phyloP scores from a whole-genome alignment of 2,329 filamentous ascomycete genomes.

The Coniella vitis region DNA sequence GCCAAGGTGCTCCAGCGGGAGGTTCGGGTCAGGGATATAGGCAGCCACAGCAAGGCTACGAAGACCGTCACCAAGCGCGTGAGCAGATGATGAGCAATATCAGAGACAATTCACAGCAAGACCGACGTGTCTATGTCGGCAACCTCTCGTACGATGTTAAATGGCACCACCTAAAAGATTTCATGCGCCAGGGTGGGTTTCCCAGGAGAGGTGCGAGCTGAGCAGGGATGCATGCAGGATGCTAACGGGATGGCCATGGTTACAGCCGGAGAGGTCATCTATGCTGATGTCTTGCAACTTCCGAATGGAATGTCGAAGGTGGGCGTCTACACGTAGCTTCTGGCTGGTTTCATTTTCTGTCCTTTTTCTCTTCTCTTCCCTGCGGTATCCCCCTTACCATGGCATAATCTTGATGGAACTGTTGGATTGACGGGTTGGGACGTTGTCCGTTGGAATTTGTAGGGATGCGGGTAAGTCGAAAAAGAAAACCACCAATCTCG shows the following conservation, averaged over 20 bases:
- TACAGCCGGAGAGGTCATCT: slow-evolving; percentile 95
- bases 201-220: slow-evolving; percentile 1
- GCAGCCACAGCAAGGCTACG: slow-evolving; percentile 67
- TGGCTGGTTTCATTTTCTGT: slow-evolving; percentile 81
- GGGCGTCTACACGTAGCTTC: slow-evolving; percentile 85
- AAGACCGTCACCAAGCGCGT: slow-evolving; percentile 76
- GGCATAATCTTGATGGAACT: slow-evolving; percentile 64
- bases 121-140: slow-evolving; percentile 98
- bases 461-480: slow-evolving; percentile 95
- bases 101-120: slow-evolving; percentile 92
- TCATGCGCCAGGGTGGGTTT: slow-evolving; percentile 94
- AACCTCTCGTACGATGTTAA: slow-evolving; percentile 99
- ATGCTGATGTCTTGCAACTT: slow-evolving; percentile 98
- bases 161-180: slow-evolving; percentile 99
- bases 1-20: slow-evolving; percentile 60
- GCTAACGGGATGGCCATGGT: slow-evolving; percentile 31
- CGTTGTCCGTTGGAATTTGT: slow-evolving; percentile 81
- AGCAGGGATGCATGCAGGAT: slow-evolving; percentile 19
- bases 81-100: slow-evolving; percentile 96
- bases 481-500: slow-evolving; percentile 1
- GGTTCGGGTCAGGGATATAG: slow-evolving; percentile 62
- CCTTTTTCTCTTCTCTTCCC: slow-evolving; percentile 50
- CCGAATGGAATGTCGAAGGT: slow-evolving; percentile 99
- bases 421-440: slow-evolving; percentile 99
- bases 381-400: slow-evolving; percentile 48